Conservation (phyloP, 352 stramenopile species). For the Thraustochytrium striatum region DNA sequence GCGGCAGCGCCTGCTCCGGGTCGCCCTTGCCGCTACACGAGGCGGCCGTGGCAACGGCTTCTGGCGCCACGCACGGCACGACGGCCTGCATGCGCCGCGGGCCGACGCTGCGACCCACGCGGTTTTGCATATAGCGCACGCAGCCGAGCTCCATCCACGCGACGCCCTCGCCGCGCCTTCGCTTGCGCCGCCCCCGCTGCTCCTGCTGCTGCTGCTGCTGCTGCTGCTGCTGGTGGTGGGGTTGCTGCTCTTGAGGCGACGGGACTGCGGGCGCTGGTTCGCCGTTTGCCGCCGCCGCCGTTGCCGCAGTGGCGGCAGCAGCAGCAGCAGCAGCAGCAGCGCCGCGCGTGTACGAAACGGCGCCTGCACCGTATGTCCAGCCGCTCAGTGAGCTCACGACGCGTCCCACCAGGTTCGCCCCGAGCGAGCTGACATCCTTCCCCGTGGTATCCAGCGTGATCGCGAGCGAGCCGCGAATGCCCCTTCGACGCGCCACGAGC, state of each 20-base stretch:
- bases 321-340: no score
- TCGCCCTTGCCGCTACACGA: no score
- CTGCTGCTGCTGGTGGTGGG: no score
- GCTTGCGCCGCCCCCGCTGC: no score
- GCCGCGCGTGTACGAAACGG: constrained; percentile 16
- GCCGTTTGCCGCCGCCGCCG: no score
- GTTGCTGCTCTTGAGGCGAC: background rate
- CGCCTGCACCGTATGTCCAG: constrained; percentile 9
- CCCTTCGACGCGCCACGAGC: background rate
- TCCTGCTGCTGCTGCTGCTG: no score
- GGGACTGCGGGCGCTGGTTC: no score
- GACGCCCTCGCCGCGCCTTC: background rate
- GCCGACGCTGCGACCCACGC: constrained; percentile 16
- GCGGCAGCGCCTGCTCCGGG: no score
- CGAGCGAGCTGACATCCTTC: background rate
- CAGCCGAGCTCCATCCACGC: constrained; percentile 16
- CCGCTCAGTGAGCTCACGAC: constrained; percentile 17
- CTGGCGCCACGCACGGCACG: no score
- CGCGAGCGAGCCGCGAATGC: background rate
- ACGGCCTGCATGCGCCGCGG: constrained; percentile 43
- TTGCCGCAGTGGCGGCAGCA: no score
- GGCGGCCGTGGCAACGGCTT: no score
- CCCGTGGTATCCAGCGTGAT: constrained; percentile 11
- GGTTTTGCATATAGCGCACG: constrained; percentile 43
- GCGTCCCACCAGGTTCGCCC: constrained; percentile 8